phyloP scores from a whole-genome alignment of 2,329 filamentous ascomycete species.

The Ilyonectria mors-panacis region DNA sequence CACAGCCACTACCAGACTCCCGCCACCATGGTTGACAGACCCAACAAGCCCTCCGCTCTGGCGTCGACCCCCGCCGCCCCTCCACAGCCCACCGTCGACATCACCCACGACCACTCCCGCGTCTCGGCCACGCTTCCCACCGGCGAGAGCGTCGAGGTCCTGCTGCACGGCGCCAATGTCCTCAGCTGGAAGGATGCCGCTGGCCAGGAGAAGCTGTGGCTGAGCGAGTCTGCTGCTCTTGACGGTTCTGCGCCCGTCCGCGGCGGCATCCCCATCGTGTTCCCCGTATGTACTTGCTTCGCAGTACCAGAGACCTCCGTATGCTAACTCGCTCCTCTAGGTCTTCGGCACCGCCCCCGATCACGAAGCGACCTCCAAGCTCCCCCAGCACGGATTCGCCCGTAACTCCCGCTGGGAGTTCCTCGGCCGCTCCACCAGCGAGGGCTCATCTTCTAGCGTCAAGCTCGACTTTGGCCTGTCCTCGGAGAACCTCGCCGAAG shows the following conservation, averaged over 20 bases:
- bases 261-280: slow-evolving; percentile 93
- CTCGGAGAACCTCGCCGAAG: slow-evolving; percentile 77
- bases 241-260: slow-evolving; percentile 92
- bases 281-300: slow-evolving; percentile 79
- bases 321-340: slow-evolving; percentile 57
- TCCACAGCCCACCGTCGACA: slow-evolving; percentile 82
- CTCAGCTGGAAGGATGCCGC: slow-evolving; percentile 90
- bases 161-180: slow-evolving; percentile 94
- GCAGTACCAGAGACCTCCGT: not conserved
- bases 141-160: slow-evolving; percentile 87
- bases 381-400: slow-evolving; percentile 96
- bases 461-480: slow-evolving; percentile 97
- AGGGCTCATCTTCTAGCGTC: slow-evolving; percentile 74
- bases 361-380: slow-evolving; percentile 81
- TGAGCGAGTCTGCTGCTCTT: slow-evolving; percentile 84
- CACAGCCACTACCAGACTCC: not conserved
- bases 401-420: slow-evolving; percentile 94
- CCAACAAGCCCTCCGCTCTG: slow-evolving; percentile 85
- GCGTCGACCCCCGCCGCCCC: slow-evolving; percentile 81
- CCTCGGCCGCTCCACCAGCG: slow-evolving; percentile 81
- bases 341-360: slow-evolving; percentile 88
- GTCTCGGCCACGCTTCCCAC: slow-evolving; percentile 87
- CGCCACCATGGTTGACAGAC: slow-evolving; percentile 80
- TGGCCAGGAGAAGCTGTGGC: slow-evolving; percentile 86
- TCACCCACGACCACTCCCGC: slow-evolving; percentile 78